Conservation (phyloP, 1,284 basidiomycete genomes). For the Ustanciosporium gigantosporum region DNA sequence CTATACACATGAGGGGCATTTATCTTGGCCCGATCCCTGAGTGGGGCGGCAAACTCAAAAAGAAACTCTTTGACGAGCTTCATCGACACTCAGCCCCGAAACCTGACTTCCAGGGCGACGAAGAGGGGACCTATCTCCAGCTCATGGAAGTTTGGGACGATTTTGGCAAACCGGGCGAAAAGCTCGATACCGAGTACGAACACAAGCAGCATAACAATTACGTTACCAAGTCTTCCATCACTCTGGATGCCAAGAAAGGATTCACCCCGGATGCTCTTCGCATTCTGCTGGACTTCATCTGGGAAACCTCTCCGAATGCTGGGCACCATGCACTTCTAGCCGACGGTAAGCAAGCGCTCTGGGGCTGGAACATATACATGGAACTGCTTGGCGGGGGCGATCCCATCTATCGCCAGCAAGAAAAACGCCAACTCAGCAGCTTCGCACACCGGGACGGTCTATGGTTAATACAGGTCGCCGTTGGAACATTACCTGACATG, state of each 20-base stretch:
- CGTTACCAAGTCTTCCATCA: conserved; percentile 45
- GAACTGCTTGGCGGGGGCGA: conserved; percentile 49
- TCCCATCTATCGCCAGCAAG: conserved; percentile 11
- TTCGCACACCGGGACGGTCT: conserved; percentile 46
- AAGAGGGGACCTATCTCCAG: conserved; percentile 24
- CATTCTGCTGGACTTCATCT: conserved; percentile 26
- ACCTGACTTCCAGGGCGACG: conserved; percentile 7
- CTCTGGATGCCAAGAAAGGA: conserved; percentile 18
- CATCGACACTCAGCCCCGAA: conserved; percentile 14
- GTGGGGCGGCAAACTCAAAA: conserved; percentile 6
- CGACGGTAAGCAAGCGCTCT: conserved; percentile 18
- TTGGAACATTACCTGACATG: conserved; percentile 19
- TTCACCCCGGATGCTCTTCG: conserved; percentile 9
- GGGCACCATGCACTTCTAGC: conserved; percentile 13
- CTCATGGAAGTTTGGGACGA: conserved; percentile 55
- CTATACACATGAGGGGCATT: conserved; percentile 41
- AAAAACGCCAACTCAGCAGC: conserved; percentile 21
- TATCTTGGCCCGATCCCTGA: conserved; percentile 20
- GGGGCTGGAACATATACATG: conserved; percentile 54
- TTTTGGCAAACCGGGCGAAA: conserved; percentile 43
- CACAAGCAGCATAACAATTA: conserved; percentile 52
- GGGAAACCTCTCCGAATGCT: conserved; percentile 19
- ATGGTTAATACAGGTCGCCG: conserved; percentile 52
- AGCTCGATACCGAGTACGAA: conserved; percentile 47
- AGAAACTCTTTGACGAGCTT: conserved; percentile 17